These are phyloP conservation scores for Pezicula radicicola DNA, from an alignment of 2,329 filamentous ascomycete genomes.

Conservation along the genomic window DNA sequence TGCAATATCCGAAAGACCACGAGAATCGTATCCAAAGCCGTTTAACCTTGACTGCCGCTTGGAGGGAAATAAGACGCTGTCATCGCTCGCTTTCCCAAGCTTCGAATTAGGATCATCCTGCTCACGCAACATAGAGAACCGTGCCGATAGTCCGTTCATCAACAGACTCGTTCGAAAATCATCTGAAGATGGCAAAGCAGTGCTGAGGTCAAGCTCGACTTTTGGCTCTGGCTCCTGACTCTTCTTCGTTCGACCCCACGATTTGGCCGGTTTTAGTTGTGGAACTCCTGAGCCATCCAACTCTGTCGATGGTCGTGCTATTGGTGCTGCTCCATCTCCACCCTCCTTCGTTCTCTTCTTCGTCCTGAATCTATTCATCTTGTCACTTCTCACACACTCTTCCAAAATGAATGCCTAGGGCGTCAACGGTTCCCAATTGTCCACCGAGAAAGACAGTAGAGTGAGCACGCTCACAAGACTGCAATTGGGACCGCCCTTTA, in stretches of 20 bases:
- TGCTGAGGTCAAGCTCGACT: constrained; percentile 67
- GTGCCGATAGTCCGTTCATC: constrained; percentile 90
- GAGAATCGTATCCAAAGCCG: constrained; percentile 48
- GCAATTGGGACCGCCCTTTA: constrained; percentile 12
- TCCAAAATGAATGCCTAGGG: not conserved
- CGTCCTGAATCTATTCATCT: constrained; percentile 75
- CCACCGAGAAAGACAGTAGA: constrained; percentile 12
- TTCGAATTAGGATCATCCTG: constrained; percentile 89
- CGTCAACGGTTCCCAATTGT: not conserved
- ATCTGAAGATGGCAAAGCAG: constrained; percentile 75
- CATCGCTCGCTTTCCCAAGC: constrained; percentile 91
- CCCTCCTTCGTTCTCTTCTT: constrained; percentile 69
- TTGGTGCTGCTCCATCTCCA: constrained; percentile 32
- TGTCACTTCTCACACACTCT: constrained; percentile 12
- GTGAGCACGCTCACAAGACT: constrained; percentile 20
- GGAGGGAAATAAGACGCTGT: constrained; percentile 77
- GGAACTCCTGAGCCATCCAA: constrained; percentile 39
- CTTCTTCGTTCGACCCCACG: constrained; percentile 55
- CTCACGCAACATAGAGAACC: constrained; percentile 95
- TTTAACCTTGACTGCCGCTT: constrained; percentile 79
- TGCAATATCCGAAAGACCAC: constrained; percentile 75
- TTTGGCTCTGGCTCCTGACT: constrained; percentile 52
- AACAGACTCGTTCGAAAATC: constrained; percentile 94
- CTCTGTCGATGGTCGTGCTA: constrained; percentile 49
- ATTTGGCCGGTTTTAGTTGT: constrained; percentile 41